Base-by-base conservation (phyloP, 1,284 basidiomycete species). In the Agroathelia rolfsii region DNA sequence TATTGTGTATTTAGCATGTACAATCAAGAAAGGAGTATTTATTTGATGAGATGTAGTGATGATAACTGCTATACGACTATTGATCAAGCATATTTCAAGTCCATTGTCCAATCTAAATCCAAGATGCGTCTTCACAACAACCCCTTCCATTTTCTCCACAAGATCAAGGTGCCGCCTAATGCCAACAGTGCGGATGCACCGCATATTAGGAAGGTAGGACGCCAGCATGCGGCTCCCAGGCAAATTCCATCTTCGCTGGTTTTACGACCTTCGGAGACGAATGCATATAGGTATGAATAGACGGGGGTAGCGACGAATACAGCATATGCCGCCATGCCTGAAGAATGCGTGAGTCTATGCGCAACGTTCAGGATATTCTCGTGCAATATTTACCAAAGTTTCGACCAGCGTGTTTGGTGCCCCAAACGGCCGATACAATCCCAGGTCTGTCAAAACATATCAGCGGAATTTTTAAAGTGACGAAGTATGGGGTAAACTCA, bases 281-380 rank as follows among this genome's bases (percentile, higher is more conserved):
- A 73, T 6, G 82, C 81, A 40, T 82, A 86, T 0, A 85, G 49
- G 49, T 80, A 83, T 4, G 82, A 82, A 48, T 83, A 85, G 1
- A 72, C 25, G 1, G 79, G 72, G 1, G 80, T 83, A 6, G 81
- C 82, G 16, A 74, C 50, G 52, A 85, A 79, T 5, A 79, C 75
- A 0, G 80, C 72, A 41, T 81, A 82, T 25, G 76, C 72, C 36
- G 82, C 50, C 26, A 82, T 58, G 15, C 82, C n/a, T n/a, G n/a
- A n/a, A n/a, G n/a, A n/a, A n/a, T n/a, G n/a, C n/a, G n/a, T n/a
- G n/a, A n/a, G n/a, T n/a, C n/a, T n/a, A n/a, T n/a, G n/a, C n/a
- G n/a, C n/a, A n/a, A n/a, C n/a, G n/a, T n/a, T n/a, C n/a, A n/a
- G n/a, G n/a, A n/a, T n/a, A n/a, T n/a, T n/a, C n/a, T n/a, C n/a